Conservation (phyloP, 805 yeast species). For the Priceomyces carsonii region DNA sequence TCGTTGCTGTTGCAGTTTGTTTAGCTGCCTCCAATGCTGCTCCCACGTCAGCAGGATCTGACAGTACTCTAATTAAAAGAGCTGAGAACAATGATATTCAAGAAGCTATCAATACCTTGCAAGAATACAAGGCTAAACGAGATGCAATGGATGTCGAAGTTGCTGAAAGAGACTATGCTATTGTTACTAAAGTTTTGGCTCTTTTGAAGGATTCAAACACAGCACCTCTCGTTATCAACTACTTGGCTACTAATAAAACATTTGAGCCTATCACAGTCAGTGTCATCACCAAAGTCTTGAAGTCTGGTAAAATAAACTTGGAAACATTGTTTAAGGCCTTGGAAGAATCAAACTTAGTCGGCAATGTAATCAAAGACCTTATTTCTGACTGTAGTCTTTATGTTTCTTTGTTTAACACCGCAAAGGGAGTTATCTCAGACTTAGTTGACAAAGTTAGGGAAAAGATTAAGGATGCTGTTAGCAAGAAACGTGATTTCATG, state of each 20-base stretch:
- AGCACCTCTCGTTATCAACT: slow-evolving; percentile 35
- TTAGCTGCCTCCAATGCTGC: slow-evolving; percentile 32
- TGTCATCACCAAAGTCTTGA: slow-evolving; percentile 28
- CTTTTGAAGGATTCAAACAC: slow-evolving; percentile 36
- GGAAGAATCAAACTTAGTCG: slow-evolving; percentile 37
- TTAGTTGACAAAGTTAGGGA: slow-evolving; percentile 27
- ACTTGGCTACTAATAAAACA: slow-evolving; percentile 27
- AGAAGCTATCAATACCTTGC: slow-evolving; percentile 19
- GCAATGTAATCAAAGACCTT: slow-evolving; percentile 32
- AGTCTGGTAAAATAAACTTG: slow-evolving; percentile 33
- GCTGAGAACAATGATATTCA: slow-evolving; percentile 19
- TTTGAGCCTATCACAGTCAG: slow-evolving; percentile 22
- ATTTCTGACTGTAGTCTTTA: slow-evolving; percentile 41
- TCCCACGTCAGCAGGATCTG: slow-evolving; percentile 23
- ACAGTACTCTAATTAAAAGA: slow-evolving; percentile 4
- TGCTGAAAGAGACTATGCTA: slow-evolving; percentile 36
- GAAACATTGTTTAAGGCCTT: slow-evolving; percentile 34
- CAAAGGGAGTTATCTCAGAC: slow-evolving; percentile 25
- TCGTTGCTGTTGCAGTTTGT: slow-evolving; percentile 28
- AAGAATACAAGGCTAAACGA: slow-evolving; percentile 27
- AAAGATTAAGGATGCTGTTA: slow-evolving; percentile 18
- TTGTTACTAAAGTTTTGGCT: slow-evolving; percentile 41
- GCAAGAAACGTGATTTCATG: slow-evolving; percentile 4
- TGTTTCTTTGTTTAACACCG: slow-evolving; percentile 32
- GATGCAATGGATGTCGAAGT: slow-evolving; percentile 26